Evolutionary conservation across 805 yeast genomes (phyloP), one percentile per base, ranked within the genome.

Genomic region (Lachancea fermentati): DNA sequence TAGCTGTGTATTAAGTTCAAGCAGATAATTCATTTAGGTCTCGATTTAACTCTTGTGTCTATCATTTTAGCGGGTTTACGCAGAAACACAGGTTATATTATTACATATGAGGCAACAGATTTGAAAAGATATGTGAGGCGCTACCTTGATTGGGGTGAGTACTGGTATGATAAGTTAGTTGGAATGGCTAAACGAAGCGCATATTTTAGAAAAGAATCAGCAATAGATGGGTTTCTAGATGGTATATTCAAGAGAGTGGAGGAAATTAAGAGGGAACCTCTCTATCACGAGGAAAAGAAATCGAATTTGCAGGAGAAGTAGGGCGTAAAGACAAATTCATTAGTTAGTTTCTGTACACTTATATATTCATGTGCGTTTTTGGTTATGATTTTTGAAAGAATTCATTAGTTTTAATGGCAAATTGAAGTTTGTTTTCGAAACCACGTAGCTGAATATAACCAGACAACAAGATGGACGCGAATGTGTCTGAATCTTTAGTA

Each of bases 41-140:
- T 87, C 41, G 97, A 89, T 57, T 71, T 88, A 47, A 76, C 89
- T 3, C 68, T 89, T 43, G 67, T 86, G 6, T 85, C 96, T 2
- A 77, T 93, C 58, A 69, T 89, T 11, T 66, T 91, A 32, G 96
- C 97, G 0, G 95, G 95, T 3, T 73, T 89, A 39, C 82, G 86
- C 58, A 74, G 87, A 46, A 79, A 85, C 46, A 84, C 96, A 0
- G 97, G 97, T 0, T 68, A 80, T 34, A 74, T 73, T 49, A 63
- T 60, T 29, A 52, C 58, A 2, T 62, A 63, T 47, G 59, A 63
- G 34, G 32, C 42, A 2, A 62, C 58, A 28, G 68, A 61, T 43
- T 50, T 72, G 48, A 65, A 77, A 9, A 59, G 65, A 25, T 72
- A 76, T 67, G 60, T 81, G 32, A 67, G 69, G 15, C 70, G 71